These are phyloP conservation scores for Eucalyptus erythrocorys DNA, from an alignment of 345 rosid species.

Conservation along the genomic window DNA sequence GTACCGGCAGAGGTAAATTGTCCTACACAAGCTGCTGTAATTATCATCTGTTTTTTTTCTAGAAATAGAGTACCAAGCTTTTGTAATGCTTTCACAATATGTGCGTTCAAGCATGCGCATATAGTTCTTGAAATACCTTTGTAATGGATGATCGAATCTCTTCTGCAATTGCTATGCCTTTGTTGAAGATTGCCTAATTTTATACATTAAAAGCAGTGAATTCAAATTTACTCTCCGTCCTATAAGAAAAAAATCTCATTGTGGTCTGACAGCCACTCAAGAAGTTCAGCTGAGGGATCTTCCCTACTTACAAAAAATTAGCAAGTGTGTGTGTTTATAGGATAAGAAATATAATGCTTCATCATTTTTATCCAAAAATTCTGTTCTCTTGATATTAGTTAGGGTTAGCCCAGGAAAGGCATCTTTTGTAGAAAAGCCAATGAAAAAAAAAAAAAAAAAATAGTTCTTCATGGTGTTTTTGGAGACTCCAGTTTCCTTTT, in stretches of 20 bases:
- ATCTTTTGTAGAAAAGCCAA: background rate
- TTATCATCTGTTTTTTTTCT: background rate
- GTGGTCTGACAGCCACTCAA: background rate
- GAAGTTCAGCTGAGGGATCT: background rate
- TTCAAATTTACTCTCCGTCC: background rate
- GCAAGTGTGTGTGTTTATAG: background rate
- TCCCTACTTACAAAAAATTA: background rate
- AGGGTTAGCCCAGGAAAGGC: background rate
- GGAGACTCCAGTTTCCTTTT: background rate
- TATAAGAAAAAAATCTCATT: background rate
- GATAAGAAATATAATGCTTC: background rate
- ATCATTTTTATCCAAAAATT: background rate
- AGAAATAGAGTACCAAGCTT: background rate
- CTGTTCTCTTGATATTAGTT: background rate
- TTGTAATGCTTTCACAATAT: background rate
- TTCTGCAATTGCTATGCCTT: background rate
- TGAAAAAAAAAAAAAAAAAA: background rate
- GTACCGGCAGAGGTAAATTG: conserved; percentile 79
- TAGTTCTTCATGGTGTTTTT: background rate
- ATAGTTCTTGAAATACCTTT: background rate
- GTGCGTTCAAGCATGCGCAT: background rate
- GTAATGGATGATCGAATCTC: background rate
- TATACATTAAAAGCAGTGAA: background rate
- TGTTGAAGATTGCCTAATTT: background rate
- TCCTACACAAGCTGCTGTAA: background rate